Evolutionary conservation across 2,329 filamentous ascomycete genomes (phyloP).

Genomic region (Blastomyces silverae): DNA sequence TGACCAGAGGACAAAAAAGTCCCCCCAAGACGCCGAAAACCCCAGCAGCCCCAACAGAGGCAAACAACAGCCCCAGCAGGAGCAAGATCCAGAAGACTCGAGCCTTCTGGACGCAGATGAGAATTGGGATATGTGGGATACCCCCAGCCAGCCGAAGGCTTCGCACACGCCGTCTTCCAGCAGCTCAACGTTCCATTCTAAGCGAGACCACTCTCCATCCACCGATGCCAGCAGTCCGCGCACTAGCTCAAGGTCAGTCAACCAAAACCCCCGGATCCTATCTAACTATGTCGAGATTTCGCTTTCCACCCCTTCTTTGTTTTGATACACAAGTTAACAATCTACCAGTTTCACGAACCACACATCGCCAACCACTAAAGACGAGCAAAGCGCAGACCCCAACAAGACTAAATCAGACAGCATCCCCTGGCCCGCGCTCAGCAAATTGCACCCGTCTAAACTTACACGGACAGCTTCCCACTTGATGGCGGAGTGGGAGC

Average conservation of each 20-base stretch:
- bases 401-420: slow-evolving; percentile 31
- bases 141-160: slow-evolving; percentile 35
- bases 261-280: slow-evolving; percentile 20
- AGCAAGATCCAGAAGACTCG: slow-evolving; percentile 30
- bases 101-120: slow-evolving; percentile 44
- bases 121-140: slow-evolving; percentile 52
- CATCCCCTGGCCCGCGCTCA: slow-evolving; percentile 62
- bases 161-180: slow-evolving; percentile 41
- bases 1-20: slow-evolving; percentile 36
- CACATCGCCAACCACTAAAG: slow-evolving; percentile 28
- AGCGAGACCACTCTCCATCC: slow-evolving; percentile 41
- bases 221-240: slow-evolving; percentile 46
- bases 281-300: slow-evolving; percentile 21
- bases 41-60: slow-evolving; percentile 23
- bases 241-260: slow-evolving; percentile 48
- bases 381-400: slow-evolving; percentile 24
- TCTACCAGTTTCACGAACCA: slow-evolving; percentile 34
- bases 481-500: slow-evolving; percentile 89
- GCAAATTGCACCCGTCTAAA: slow-evolving; percentile 65
- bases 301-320: not conserved
- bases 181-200: slow-evolving; percentile 47
- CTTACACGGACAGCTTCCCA: slow-evolving; percentile 76
- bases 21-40: slow-evolving; percentile 21
- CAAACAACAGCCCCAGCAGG: slow-evolving; percentile 21
- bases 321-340: slow-evolving; percentile 15